phyloP scores from a whole-genome alignment of 2,329 filamentous ascomycete species.

The Fusarium musae region DNA sequence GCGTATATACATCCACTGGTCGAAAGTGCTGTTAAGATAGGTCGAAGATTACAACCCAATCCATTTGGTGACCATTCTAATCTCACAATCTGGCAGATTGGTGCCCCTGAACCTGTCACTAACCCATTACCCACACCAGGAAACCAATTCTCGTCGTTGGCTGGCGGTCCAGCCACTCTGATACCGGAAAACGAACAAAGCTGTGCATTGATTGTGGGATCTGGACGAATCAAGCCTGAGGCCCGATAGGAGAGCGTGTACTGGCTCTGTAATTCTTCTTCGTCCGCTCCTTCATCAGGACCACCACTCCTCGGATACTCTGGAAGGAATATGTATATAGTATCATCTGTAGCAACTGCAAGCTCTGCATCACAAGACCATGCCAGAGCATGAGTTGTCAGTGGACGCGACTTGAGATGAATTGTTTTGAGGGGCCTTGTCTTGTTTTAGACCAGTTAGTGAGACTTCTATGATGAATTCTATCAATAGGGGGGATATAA shows the following conservation, averaged over 20 bases:
- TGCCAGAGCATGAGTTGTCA: constrained; percentile 56
- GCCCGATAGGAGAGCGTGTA: constrained; percentile 50
- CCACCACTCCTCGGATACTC: constrained; percentile 50
- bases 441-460: constrained; percentile 35
- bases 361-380: constrained; percentile 70
- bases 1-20: constrained; percentile 62
- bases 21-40: constrained; percentile 62
- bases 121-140: constrained; percentile 58
- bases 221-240: constrained; percentile 51
- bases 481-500: no score
- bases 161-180: constrained; percentile 43
- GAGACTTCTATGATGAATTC: background rate
- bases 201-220: constrained; percentile 58
- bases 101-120: constrained; percentile 60
- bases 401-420: constrained; percentile 55
- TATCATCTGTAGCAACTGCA: constrained; percentile 67
- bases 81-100: constrained; percentile 65
- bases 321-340: constrained; percentile 62
- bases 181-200: constrained; percentile 55
- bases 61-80: constrained; percentile 69
- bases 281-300: constrained; percentile 43
- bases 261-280: constrained; percentile 47
- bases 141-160: constrained; percentile 47
- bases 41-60: constrained; percentile 64
- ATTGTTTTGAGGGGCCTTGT: constrained; percentile 61